Conservation (phyloP, 192 early-diverging fungal genomes). For the Podila epigama region DNA sequence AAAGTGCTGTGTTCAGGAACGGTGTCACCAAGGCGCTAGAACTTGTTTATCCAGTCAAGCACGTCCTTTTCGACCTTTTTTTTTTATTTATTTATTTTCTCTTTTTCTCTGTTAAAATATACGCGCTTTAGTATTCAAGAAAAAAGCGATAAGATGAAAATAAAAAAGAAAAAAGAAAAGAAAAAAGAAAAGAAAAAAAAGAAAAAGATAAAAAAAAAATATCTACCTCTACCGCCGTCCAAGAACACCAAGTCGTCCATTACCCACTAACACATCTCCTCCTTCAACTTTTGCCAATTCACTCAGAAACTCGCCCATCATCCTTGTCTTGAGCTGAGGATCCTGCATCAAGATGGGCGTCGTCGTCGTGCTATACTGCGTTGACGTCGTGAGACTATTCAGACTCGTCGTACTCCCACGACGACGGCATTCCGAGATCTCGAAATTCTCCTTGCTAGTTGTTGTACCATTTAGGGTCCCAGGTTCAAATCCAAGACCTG, state of each 20-base stretch:
- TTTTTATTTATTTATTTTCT: no score
- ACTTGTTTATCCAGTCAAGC: no score
- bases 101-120: no score
- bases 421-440: constrained; percentile 7
- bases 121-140: no score
- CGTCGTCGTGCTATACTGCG: constrained; percentile 1
- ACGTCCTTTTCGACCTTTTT: no score
- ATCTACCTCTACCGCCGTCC: constrained; percentile 4
- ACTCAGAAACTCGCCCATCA: constrained; percentile 44
- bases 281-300: constrained; percentile 35
- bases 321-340: background rate
- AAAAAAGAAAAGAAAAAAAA: no score
- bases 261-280: constrained; percentile 33
- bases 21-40: no score
- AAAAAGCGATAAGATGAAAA: no score
- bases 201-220: no score
- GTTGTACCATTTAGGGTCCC: background rate
- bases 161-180: no score
- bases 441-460: background rate
- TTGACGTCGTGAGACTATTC: constrained; percentile 4
- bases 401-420: constrained; percentile 32
- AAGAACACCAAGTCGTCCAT: constrained; percentile 21
- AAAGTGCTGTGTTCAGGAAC: no score
- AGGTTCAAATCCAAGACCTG: background rate
- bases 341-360: constrained; percentile 4